Evolutionary conservation across 805 yeast genomes (phyloP), one percentile per base, ranked within the genome.

Genomic region (Phaffomyces antillensis): DNA sequence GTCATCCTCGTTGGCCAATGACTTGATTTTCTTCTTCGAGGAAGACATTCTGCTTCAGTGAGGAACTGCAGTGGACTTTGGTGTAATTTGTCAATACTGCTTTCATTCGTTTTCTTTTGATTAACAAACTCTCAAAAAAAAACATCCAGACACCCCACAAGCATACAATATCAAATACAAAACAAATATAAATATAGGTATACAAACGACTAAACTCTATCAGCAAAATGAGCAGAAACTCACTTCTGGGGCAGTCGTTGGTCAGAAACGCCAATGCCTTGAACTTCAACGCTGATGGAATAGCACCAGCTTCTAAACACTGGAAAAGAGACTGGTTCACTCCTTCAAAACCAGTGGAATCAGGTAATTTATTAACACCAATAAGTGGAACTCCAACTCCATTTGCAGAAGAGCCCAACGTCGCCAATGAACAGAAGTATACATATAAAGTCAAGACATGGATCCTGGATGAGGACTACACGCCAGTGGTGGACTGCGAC

Each of bases 1-100:
- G 23, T 59, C 66, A 40, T 65, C 67, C 52, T 69, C 73, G 24
- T 63, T 56, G 3, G 66, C 52, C n/a, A 65, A 18, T 5, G 45
- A 39, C 41, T 32, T 28, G 37, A 39, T 45, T 5, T 45, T 38
- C 46, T 33, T 41, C 41, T 24, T 36, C 37, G 43, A 7, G 23
- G 41, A 35, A n/a, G 44, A n/a, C 44, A 42, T 42, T 42, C 13
- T 33, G 37, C 16, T 13, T 35, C 20, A 20, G 26, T 17, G 15
- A 35, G 23, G 20, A 35, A 23, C 37, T 20, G 11, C 26, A n/a
- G 16, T 16, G 18, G 16, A n/a, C 16, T 7, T 20, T 20, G 23
- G 6, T 20, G 23, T 5, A 20, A 20, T 20, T 20, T 20, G 23
- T 20, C 23, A 12, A 26, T 10, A 15, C 9, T 32, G 35, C 18